A percentile compares a stretch with the other conserved stretches of the same genome.
phyloP scores from a whole-genome alignment of 768 basidiomycete species.

The Trametes elegans region DNA sequence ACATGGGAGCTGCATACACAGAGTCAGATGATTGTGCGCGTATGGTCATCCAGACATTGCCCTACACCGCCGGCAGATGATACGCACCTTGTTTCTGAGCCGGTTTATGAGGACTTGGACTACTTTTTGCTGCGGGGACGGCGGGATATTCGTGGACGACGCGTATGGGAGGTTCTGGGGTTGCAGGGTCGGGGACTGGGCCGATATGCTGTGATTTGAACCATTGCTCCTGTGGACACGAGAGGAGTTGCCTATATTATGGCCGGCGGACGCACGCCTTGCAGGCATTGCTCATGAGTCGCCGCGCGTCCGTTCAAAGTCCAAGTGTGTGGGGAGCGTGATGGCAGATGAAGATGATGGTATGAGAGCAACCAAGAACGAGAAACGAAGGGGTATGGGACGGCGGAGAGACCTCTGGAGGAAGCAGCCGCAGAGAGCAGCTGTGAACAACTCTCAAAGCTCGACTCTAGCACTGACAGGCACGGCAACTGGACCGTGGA shows the following conservation, averaged over 20 bases:
- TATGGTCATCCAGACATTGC: neutral
- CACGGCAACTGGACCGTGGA: neutral
- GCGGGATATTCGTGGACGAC: constrained; percentile 22
- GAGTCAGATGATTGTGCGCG: neutral
- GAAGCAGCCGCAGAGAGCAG: constrained; percentile 3
- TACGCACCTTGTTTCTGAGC: constrained; percentile 72
- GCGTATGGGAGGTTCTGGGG: constrained; percentile 32
- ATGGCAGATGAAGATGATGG: neutral
- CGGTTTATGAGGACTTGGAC: constrained; percentile 78
- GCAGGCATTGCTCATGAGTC: constrained; percentile 39
- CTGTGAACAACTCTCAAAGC: neutral
- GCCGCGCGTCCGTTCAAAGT: constrained; percentile 25
- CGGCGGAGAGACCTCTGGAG: constrained; percentile 5
- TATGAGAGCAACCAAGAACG: constrained; percentile 1
- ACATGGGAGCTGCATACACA: constrained; percentile 65
- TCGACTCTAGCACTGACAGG: neutral
- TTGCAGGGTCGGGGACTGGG: constrained; percentile 14
- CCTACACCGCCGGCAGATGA: neutral
- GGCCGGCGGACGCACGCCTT: constrained; percentile 62
- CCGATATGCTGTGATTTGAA: constrained; percentile 38
- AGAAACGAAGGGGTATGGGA: neutral
- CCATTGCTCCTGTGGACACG: constrained; percentile 64
- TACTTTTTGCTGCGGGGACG: constrained; percentile 77
- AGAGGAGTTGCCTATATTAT: constrained; percentile 34
- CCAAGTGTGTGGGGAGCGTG: neutral